Conservation (phyloP, 2,329 filamentous ascomycete genomes). For the Epichloe festucae region DNA sequence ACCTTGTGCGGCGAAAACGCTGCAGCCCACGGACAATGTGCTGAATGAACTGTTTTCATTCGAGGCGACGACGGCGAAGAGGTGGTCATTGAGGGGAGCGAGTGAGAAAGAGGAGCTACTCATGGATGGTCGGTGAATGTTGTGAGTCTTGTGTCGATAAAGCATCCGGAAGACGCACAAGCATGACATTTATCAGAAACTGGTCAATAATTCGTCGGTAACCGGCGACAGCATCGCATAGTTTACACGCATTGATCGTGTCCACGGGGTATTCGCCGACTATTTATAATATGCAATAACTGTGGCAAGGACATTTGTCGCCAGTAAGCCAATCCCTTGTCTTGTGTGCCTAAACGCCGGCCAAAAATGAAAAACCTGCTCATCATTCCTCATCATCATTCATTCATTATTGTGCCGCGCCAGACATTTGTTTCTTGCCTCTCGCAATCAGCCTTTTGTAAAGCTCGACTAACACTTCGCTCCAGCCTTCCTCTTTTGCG, state of each 20-base stretch:
- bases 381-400: constrained; percentile 15
- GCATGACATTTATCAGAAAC: neutral
- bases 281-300: too few relatives aligned
- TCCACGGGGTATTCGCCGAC: neutral
- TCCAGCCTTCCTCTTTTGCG: constrained; percentile 33
- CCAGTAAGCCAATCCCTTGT: neutral
- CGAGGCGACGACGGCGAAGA: too few relatives aligned
- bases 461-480: constrained; percentile 41
- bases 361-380: neutral
- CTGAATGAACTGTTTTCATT: too few relatives aligned
- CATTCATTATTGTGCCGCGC: constrained; percentile 14
- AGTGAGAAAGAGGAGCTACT: too few relatives aligned
- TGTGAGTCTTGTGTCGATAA: too few relatives aligned
- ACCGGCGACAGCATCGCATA: neutral
- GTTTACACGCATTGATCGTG: neutral
- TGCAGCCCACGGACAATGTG: too few relatives aligned
- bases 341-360: constrained; percentile 4
- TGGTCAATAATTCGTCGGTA: too few relatives aligned
- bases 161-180: neutral
- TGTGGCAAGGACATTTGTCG: neutral
- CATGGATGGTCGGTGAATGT: too few relatives aligned
- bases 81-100: too few relatives aligned
- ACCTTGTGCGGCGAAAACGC: too few relatives aligned
- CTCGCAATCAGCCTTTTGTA: constrained; percentile 41
- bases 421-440: constrained; percentile 31